phyloP scores from a whole-genome alignment of 2,329 filamentous ascomycete genomes.

The Hypoxylon sp. region DNA sequence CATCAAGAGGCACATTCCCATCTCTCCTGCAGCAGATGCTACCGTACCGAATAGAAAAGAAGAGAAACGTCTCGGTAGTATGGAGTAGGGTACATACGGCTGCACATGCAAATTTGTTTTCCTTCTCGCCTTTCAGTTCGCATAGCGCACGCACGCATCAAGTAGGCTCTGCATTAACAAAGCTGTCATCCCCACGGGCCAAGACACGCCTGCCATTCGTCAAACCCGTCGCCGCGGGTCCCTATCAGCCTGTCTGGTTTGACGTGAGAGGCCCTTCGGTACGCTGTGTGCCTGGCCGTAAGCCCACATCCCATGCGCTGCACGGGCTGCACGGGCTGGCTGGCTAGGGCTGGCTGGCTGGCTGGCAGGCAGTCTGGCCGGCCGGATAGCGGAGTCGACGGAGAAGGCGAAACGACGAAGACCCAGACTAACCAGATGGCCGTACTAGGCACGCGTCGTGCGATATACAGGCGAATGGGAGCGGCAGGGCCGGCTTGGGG shows the following conservation, averaged over 20 bases:
- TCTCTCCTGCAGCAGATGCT: slow-evolving; percentile 31
- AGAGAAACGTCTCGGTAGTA: slow-evolving; percentile 25
- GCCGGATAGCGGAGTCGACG: slow-evolving; percentile 12
- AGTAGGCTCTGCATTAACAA: slow-evolving; percentile 21
- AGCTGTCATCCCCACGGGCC: slow-evolving; percentile 16
- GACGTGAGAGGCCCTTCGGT: slow-evolving; percentile 21
- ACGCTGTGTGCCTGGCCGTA: slow-evolving; percentile 27
- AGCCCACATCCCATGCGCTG: too few relatives aligned
- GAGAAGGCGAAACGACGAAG: slow-evolving; percentile 5
- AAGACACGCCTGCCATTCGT: slow-evolving; percentile 20
- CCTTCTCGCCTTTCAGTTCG: slow-evolving; percentile 22
- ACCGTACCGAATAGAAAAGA: slow-evolving; percentile 13
- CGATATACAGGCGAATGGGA: slow-evolving; percentile 31
- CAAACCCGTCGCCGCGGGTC: slow-evolving; percentile 10
- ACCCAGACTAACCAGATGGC: background rate
- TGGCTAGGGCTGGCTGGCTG: background rate
- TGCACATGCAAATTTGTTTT: slow-evolving; percentile 13
- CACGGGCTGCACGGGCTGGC: too few relatives aligned
- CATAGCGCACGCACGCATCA: slow-evolving; percentile 37
- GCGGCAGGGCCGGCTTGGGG: slow-evolving; percentile 10
- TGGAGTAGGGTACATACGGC: slow-evolving; percentile 31
- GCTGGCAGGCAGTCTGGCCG: too few relatives aligned
- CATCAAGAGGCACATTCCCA: slow-evolving; percentile 30
- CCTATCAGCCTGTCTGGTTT: slow-evolving; percentile 16
- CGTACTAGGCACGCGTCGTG: background rate